phyloP scores from a whole-genome alignment of 257 asterid species.

The Thymus mandschuricus region DNA sequence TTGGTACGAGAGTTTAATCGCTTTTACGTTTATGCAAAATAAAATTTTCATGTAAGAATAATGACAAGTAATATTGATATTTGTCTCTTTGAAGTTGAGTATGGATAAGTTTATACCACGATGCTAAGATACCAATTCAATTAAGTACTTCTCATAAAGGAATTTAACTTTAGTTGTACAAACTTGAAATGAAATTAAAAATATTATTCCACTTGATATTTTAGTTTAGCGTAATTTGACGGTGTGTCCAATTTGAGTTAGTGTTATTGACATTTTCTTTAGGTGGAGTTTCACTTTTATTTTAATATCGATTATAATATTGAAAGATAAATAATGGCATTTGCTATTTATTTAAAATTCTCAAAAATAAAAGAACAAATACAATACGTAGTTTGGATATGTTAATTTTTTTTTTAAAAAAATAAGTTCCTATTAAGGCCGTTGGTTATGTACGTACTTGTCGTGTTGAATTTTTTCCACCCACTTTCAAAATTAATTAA shows the following conservation, averaged over 20 bases:
- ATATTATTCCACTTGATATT: not conserved
- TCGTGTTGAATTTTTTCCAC: not conserved
- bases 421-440: no score
- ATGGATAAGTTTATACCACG: not conserved
- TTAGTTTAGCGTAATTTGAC: not conserved
- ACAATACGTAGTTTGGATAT: no score
- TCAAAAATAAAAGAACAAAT: no score
- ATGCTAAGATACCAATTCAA: not conserved
- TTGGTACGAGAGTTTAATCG: no score
- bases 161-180: not conserved
- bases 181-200: conserved; percentile 1
- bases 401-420: no score
- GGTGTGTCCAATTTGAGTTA: not conserved
- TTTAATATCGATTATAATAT: not conserved
- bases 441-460: not conserved
- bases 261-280: not conserved
- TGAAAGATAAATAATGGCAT: not conserved
- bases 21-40: not conserved
- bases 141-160: not conserved
- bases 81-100: not conserved
- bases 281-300: not conserved
- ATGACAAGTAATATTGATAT: not conserved
- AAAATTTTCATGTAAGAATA: not conserved
- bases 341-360: no score
- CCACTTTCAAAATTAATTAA: not conserved